phyloP scores from a whole-genome alignment of 1,284 basidiomycete genomes.

The Somion occarium region DNA sequence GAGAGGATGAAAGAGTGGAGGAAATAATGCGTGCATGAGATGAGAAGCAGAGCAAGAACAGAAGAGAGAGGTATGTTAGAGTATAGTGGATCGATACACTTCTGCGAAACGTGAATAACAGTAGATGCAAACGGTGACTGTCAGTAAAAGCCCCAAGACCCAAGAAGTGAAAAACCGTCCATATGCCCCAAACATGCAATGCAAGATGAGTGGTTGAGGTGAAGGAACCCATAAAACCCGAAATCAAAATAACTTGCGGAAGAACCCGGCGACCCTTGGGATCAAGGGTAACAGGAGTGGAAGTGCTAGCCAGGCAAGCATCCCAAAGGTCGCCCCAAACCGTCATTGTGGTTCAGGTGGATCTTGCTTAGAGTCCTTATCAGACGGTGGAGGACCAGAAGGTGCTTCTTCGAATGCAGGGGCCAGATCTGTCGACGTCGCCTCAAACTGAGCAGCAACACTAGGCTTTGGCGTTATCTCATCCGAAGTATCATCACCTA shows the following conservation, averaged over 20 bases:
- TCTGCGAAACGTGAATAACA: slow-evolving; percentile 3
- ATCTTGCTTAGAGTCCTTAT: slow-evolving; percentile 9
- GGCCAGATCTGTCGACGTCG: no score
- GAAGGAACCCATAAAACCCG: slow-evolving; percentile 19
- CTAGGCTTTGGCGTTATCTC: no score
- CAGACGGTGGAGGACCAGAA: background rate
- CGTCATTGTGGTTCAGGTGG: slow-evolving; percentile 37
- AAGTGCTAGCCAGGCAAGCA: slow-evolving; percentile 40
- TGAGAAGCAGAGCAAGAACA: background rate
- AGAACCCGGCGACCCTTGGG: slow-evolving; percentile 57
- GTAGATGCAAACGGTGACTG: background rate
- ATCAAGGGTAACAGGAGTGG: slow-evolving; percentile 40
- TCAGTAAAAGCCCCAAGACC: slow-evolving; percentile 7
- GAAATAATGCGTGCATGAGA: slow-evolving; percentile 1
- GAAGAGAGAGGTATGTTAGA: background rate
- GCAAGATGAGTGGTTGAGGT: background rate
- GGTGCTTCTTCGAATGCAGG: background rate
- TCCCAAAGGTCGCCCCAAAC: slow-evolving; percentile 55
- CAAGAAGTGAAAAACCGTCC: slow-evolving; percentile 6
- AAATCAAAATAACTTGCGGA: slow-evolving; percentile 38
- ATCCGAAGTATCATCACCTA: no score
- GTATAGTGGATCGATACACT: slow-evolving; percentile 2
- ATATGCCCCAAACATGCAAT: slow-evolving; percentile 1
- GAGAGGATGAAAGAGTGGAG: background rate
- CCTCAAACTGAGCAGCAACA: no score